phyloP scores from a whole-genome alignment of 768 basidiomycete species.

The Leccinum subgranulosum region DNA sequence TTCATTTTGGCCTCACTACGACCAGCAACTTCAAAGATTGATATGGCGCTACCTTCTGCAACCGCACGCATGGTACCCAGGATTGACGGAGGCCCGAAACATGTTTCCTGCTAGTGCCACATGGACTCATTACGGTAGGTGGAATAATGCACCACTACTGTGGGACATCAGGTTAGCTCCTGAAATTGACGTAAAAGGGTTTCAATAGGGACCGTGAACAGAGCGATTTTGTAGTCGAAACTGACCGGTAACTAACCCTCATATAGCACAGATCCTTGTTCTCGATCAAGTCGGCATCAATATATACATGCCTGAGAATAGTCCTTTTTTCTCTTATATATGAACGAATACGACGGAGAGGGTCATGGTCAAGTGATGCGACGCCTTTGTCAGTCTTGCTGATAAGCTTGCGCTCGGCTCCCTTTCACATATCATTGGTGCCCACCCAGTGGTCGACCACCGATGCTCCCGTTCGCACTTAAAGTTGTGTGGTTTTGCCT shows the following conservation, averaged over 20 bases:
- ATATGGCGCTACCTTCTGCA: no score
- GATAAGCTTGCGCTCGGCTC: not conserved
- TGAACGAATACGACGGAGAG: not conserved
- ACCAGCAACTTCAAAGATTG: no score
- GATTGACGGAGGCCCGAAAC: no score
- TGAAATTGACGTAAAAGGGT: not conserved
- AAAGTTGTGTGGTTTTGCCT: constrained; percentile 59
- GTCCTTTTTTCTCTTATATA: not conserved
- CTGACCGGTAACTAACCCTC: not conserved
- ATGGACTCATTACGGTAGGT: not conserved
- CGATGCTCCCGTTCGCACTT: constrained; percentile 55
- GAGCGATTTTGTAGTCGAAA: not conserved
- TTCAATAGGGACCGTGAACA: not conserved
- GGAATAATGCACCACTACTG: not conserved
- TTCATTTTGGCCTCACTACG: no score
- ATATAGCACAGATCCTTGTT: not conserved
- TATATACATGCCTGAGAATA: constrained; percentile 6
- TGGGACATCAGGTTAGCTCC: not conserved
- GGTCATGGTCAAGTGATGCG: not conserved
- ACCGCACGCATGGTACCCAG: no score
- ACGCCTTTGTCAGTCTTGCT: not conserved
- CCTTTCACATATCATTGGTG: not conserved
- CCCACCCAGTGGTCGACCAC: not conserved
- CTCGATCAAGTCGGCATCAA: not conserved
- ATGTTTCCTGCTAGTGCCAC: no score